These are phyloP conservation scores for Amaranthus cruentus DNA, from an alignment of 148 eudicot genomes.

Conservation along the genomic window DNA sequence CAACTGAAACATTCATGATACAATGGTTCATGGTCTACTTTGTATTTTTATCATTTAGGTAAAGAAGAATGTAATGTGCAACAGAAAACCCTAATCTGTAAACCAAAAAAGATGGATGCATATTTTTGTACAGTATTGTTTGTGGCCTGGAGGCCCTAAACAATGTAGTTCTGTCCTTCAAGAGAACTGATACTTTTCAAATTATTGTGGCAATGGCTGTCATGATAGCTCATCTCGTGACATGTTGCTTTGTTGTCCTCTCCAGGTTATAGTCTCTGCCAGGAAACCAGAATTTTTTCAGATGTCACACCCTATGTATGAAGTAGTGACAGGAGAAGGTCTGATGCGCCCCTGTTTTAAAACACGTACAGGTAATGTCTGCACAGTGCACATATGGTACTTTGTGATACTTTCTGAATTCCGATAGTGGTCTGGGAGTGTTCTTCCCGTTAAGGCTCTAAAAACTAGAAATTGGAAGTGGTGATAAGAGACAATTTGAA, in stretches of 20 bases:
- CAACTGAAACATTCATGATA: not conserved
- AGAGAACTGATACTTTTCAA: not conserved
- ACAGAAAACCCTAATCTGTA: not conserved
- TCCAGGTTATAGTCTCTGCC: slow-evolving; percentile 89
- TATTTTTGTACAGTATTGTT: not conserved
- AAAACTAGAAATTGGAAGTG: not conserved
- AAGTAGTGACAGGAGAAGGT: slow-evolving; percentile 93
- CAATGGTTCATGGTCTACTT: not conserved
- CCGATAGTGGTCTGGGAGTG: not conserved
- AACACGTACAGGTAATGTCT: slow-evolving; percentile 60
- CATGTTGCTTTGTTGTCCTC: slow-evolving; percentile 19
- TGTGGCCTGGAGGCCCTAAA: not conserved
- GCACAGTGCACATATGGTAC: not conserved
- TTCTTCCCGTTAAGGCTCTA: not conserved
- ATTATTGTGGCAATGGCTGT: slow-evolving; percentile 1
- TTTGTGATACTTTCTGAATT: slow-evolving; percentile 3
- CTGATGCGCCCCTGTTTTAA: slow-evolving; percentile 97
- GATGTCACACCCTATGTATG: slow-evolving; percentile 93
- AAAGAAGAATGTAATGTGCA: not conserved
- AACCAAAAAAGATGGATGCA: not conserved
- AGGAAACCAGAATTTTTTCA: slow-evolving; percentile 98
- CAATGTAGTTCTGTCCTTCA: not conserved
- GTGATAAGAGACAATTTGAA: not conserved
- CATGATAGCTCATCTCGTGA: slow-evolving; percentile 1
- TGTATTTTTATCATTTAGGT: not conserved